Evolutionary conservation across 1,139 yeast species (phyloP).

Genomic region (Candida sojae): DNA sequence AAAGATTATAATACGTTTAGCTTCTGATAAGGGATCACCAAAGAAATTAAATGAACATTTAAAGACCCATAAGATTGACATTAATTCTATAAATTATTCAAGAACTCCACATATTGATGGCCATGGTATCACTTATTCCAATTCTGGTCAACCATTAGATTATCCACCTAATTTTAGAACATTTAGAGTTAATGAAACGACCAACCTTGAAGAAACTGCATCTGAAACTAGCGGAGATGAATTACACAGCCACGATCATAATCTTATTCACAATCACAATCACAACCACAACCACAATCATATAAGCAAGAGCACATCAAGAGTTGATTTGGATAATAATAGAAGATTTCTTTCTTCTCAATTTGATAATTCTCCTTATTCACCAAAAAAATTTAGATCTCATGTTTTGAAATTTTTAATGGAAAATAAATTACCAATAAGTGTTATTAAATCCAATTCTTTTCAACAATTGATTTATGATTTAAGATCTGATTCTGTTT

Average conservation of each 20-base stretch:
- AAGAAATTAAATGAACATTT: constrained; percentile 60
- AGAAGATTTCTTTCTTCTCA: constrained; percentile 30
- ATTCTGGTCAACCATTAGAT: constrained; percentile 27
- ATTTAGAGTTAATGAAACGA: neutral
- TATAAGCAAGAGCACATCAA: neutral
- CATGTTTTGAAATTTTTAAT: constrained; percentile 52
- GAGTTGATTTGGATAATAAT: constrained; percentile 6
- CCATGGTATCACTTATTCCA: constrained; percentile 34
- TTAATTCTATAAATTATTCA: constrained; percentile 35
- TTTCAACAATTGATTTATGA: constrained; percentile 56
- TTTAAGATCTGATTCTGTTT: constrained; percentile 48
- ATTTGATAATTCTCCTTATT: constrained; percentile 46
- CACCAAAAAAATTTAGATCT: constrained; percentile 50
- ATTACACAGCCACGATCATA: neutral
- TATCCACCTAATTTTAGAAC: constrained; percentile 13
- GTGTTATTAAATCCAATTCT: constrained; percentile 49
- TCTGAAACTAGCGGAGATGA: neutral
- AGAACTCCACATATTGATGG: constrained; percentile 42
- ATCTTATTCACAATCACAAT: neutral
- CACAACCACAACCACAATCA: neutral
- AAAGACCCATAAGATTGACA: constrained; percentile 52
- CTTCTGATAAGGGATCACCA: constrained; percentile 61
- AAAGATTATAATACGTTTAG: constrained; percentile 46
- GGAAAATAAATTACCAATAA: constrained; percentile 53
- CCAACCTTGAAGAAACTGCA: neutral